A percentile compares a stretch with the other conserved stretches of the same genome.
Conservation (phyloP, 2,329 filamentous ascomycete species). For the Taxawa tesnikishii region DNA sequence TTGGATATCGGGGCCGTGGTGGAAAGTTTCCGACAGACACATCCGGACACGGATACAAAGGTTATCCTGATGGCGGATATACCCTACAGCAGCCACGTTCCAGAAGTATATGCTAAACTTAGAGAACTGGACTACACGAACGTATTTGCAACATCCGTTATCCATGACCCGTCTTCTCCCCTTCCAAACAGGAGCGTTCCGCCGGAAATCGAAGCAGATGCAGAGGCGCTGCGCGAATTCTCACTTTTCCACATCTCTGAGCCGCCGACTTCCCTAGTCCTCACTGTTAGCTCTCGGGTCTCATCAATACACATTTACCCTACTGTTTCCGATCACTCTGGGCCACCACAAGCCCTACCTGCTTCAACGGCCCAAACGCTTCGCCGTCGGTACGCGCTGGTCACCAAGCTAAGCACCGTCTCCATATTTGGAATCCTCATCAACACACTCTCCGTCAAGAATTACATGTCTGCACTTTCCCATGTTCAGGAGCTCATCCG, state of each 20-base stretch:
- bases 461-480: conserved; percentile 73
- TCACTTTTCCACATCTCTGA: conserved; percentile 76
- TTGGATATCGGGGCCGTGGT: conserved; percentile 51
- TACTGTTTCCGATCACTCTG: conserved; percentile 27
- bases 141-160: conserved; percentile 56
- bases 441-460: conserved; percentile 85
- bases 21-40: conserved; percentile 55
- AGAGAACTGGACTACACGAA: conserved; percentile 53
- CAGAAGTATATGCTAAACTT: conserved; percentile 43
- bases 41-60: conserved; percentile 49
- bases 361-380: conserved; percentile 47
- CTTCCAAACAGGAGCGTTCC: conserved; percentile 76
- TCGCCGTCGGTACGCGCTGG: conserved; percentile 75
- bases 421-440: conserved; percentile 88
- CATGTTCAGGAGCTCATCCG: conserved; percentile 62
- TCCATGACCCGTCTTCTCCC: conserved; percentile 64
- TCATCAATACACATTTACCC: conserved; percentile 67
- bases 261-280: conserved; percentile 68
- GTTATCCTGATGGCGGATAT: conserved; percentile 82
- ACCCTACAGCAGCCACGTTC: conserved; percentile 68
- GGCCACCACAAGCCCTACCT: conserved; percentile 25
- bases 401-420: conserved; percentile 67
- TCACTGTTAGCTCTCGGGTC: conserved; percentile 77
- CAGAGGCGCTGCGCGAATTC: conserved; percentile 48
- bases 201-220: conserved; percentile 29